A percentile compares a stretch with the other conserved stretches of the same genome.
Evolutionary conservation across 306 rosid genomes (phyloP).

Genomic region (Cucumis cinereus): DNA sequence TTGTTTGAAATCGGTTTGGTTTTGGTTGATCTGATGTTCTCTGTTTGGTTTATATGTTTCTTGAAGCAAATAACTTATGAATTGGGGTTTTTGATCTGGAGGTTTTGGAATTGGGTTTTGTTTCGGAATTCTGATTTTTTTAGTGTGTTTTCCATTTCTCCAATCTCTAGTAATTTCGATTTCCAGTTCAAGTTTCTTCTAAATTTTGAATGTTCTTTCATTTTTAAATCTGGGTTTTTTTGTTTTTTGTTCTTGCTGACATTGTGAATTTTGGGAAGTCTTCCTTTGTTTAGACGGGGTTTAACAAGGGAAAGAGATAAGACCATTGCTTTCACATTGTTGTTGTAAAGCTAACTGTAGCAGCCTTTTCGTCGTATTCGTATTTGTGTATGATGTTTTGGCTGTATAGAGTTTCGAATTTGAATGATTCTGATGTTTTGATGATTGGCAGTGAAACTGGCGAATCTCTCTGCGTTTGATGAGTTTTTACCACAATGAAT

Average conservation of each 20-base stretch:
- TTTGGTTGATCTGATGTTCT: neutral
- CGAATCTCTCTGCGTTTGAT: constrained; percentile 33
- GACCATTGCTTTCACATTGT: neutral
- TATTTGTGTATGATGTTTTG: neutral
- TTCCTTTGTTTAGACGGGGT: neutral
- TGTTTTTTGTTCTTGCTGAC: neutral
- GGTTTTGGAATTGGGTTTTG: neutral
- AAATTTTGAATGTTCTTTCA: neutral
- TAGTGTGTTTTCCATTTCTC: neutral
- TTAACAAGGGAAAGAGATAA: neutral
- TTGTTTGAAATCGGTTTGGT: neutral
- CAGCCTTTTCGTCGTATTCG: neutral
- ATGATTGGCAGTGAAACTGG: constrained; percentile 28
- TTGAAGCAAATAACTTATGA: neutral
- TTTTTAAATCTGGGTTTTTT: neutral
- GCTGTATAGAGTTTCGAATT: neutral
- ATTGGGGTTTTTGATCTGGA: neutral
- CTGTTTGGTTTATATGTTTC: neutral
- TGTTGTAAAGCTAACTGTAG: neutral
- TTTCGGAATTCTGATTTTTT: neutral
- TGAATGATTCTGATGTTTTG: constrained; percentile 6
- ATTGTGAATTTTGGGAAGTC: neutral
- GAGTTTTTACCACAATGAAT: constrained; percentile 26
- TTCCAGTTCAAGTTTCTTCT: no score
- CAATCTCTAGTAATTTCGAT: neutral